Evolutionary conservation across 2,329 filamentous ascomycete genomes (phyloP), one percentile per base, ranked within the genome.

Genomic region (Zymoseptoria ardabiliae): DNA sequence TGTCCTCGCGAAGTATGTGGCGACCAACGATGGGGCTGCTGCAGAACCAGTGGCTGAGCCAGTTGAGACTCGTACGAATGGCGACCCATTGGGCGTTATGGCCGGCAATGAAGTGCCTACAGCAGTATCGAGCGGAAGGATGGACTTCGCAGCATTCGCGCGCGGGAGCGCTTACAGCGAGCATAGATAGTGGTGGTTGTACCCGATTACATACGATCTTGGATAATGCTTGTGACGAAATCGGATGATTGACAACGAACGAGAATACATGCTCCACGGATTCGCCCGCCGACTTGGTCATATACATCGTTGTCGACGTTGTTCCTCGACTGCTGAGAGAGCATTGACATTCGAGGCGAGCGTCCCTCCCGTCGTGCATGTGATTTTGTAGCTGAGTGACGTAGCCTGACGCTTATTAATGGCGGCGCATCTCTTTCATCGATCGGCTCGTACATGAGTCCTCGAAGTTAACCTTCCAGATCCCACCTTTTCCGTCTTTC

Each of bases 71-170:
- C 50, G 25, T 28, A 51, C 54, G 25, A 53, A 61, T 11, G 58
- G 55, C 13, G 61, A 65, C 53, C 58, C 58, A 5, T 54, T 65
- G n/a, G 61, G 61, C 2, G 58, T 60, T 6, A 57, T 54, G 45
- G 41, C 22, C 19, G 58, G 48, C 5, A 55, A 56, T 19, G 50
- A 51, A 41, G 56, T 56, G 4, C 45, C 35, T 10, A 54, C 56
- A 45, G 35, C 35, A 45, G 35, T n/a, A n/a, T 45, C 35, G 21
- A 53, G 30, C 17, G 51, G 22, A 28, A 55, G 55, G 53, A 55
- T 65, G 21, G 63, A 66, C 56, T 59, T 58, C 51, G 58, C 59
- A 19, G 60, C 58, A 54, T 66, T 66, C 51, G 60, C 63, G n/a
- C 54, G 57, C 49, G 51, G 59, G 48, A 66, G 60, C 48, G 63